These are phyloP conservation scores for Trichomonas vaginalis DNA, from an alignment of 208 protist species.

Conservation along the genomic window DNA sequence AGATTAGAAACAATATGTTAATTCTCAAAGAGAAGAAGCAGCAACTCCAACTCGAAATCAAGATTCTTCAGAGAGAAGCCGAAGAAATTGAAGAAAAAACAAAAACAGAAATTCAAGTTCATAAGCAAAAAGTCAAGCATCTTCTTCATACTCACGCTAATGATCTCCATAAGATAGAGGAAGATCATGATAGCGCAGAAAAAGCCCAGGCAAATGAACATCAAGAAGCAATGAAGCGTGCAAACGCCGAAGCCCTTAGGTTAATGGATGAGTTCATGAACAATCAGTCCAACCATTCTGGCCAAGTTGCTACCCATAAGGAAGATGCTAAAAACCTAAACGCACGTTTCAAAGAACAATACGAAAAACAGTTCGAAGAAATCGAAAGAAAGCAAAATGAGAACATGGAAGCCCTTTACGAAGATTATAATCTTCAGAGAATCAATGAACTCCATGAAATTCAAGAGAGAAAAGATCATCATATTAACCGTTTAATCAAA, in stretches of 20 bases:
- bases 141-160: background rate
- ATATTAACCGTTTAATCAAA: slow-evolving; percentile 31
- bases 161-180: background rate
- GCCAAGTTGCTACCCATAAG: background rate
- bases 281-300: background rate
- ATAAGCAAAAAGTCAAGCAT: slow-evolving; percentile 13
- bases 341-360: background rate
- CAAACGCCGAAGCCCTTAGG: background rate
- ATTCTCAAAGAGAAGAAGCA: background rate
- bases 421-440: background rate
- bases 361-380: background rate
- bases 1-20: background rate
- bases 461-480: slow-evolving; percentile 33
- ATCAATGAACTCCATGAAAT: slow-evolving; percentile 28
- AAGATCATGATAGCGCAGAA: background rate
- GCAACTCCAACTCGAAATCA: background rate
- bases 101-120: background rate
- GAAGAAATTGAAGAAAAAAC: slow-evolving; percentile 13
- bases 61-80: background rate
- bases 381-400: background rate
- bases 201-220: background rate
- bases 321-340: background rate
- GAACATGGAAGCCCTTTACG: background rate
- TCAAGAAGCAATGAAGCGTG: background rate
- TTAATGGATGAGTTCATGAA: background rate